Conservation (phyloP, 768 basidiomycete genomes). For the Podaxis mareebaensis region DNA sequence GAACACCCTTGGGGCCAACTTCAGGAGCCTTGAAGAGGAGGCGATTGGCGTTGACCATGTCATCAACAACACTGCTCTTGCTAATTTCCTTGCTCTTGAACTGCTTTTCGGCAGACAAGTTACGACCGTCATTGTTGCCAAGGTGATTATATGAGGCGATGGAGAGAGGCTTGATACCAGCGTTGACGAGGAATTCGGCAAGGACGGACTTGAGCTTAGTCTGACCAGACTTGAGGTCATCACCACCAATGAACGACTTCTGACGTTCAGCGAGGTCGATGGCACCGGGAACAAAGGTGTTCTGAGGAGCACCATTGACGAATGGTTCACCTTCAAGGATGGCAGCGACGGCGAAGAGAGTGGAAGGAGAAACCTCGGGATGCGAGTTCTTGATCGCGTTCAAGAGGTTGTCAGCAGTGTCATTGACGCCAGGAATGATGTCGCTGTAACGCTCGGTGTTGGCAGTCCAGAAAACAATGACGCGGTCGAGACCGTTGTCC, state of each 20-base stretch:
- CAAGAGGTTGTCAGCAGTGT: conserved; percentile 88
- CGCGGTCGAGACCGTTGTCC: conserved; percentile 78
- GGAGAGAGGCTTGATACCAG: conserved; percentile 95
- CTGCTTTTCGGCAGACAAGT: conserved; percentile 86
- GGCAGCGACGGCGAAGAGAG: conserved; percentile 91
- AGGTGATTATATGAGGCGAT: conserved; percentile 99
- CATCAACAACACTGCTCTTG: conserved; percentile 96
- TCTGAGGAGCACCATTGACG: conserved; percentile 97
- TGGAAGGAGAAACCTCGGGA: conserved; percentile 94
- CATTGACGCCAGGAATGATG: conserved; percentile 92
- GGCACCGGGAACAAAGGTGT: conserved; percentile 96
- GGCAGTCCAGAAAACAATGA: conserved; percentile 97
- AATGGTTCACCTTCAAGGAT: conserved; percentile 96
- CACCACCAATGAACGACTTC: conserved; percentile 93
- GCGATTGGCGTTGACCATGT: conserved; percentile 93
- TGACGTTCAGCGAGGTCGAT: conserved; percentile 90
- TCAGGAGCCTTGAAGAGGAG: conserved; percentile 86
- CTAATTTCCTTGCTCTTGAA: conserved; percentile 99
- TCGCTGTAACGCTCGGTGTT: conserved; percentile 99
- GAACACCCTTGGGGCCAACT: conserved; percentile 47
- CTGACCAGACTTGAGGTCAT: conserved; percentile 98
- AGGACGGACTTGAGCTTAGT: conserved; percentile 97
- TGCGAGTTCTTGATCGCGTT: conserved; percentile 81
- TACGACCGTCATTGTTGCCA: conserved; percentile 96
- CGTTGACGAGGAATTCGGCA: conserved; percentile 98